phyloP scores from a whole-genome alignment of 176 grass and related monocot species.

The Secale cereale region DNA sequence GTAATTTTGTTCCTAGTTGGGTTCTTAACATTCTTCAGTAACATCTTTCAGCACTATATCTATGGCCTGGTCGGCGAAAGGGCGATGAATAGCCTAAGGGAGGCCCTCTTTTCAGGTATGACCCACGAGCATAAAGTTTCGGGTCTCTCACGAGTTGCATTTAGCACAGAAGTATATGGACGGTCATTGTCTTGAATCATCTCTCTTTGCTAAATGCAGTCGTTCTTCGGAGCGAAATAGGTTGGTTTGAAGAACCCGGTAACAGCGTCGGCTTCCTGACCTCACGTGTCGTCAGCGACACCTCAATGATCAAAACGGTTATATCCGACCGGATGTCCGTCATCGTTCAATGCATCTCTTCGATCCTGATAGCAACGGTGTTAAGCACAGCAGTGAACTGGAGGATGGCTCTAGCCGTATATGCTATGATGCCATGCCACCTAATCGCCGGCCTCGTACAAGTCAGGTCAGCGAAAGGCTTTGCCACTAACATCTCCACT shows the following conservation, averaged over 20 bases:
- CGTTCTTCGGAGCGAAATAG: conserved; percentile 50
- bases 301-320: conserved; percentile 51
- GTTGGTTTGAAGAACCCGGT: conserved; percentile 57
- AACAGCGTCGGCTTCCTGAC: conserved; percentile 51
- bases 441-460: conserved; percentile 56
- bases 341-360: conserved; percentile 60
- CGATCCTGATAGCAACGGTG: conserved; percentile 54
- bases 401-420: conserved; percentile 65
- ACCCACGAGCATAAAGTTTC: background rate
- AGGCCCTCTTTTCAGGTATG: conserved; percentile 63
- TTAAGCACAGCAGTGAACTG: conserved; percentile 48
- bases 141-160: background rate
- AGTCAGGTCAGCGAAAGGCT: conserved; percentile 62
- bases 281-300: conserved; percentile 39
- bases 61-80: conserved; percentile 53
- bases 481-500: conserved; percentile 27
- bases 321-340: conserved; percentile 58
- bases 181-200: background rate
- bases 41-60: conserved; percentile 57
- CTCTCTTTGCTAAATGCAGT: conserved; percentile 35
- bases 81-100: conserved; percentile 50
- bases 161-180: background rate
- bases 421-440: conserved; percentile 58
- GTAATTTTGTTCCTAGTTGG: conserved; percentile 42
- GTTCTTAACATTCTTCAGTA: conserved; percentile 42